phyloP scores from a whole-genome alignment of 805 yeast species.

The Candida ficus region DNA sequence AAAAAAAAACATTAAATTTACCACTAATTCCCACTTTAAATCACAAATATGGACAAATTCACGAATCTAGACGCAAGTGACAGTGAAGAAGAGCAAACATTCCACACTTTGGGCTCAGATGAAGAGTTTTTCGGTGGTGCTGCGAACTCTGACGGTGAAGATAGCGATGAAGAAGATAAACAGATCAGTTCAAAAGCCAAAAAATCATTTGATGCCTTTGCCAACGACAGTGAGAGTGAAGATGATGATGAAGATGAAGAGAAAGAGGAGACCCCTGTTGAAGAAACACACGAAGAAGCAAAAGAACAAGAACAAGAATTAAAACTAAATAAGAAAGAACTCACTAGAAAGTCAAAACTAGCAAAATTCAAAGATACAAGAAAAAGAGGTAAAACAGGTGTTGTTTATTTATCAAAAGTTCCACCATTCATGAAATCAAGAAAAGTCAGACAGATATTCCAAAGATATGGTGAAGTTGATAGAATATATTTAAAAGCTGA shows the following conservation, averaged over 20 bases:
- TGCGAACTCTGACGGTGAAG: slow-evolving; percentile 14
- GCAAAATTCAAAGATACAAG: slow-evolving; percentile 48
- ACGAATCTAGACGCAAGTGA: slow-evolving; percentile 13
- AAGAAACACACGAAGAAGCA: not conserved
- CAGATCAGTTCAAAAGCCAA: slow-evolving; percentile 5
- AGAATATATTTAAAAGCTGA: slow-evolving; percentile 86
- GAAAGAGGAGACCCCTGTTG: too few relatives aligned
- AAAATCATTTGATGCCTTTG: slow-evolving; percentile 18
- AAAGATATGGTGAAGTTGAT: slow-evolving; percentile 84
- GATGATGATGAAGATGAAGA: slow-evolving; percentile 20
- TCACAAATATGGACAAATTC: slow-evolving; percentile 21
- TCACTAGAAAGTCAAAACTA: slow-evolving; percentile 52
- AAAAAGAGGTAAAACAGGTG: slow-evolving; percentile 71
- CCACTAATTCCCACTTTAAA: too few relatives aligned
- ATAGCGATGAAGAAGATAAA: slow-evolving; percentile 14
- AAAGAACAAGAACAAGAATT: not conserved
- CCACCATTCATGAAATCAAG: slow-evolving; percentile 98
- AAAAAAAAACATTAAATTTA: too few relatives aligned
- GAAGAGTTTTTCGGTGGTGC: slow-evolving; percentile 20
- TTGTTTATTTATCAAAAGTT: slow-evolving; percentile 81
- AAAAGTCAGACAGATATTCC: slow-evolving; percentile 74
- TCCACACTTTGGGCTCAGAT: slow-evolving; percentile 18
- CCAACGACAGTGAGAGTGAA: slow-evolving; percentile 10
- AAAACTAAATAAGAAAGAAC: slow-evolving; percentile 28
- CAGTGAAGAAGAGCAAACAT: slow-evolving; percentile 4